These are phyloP conservation scores for Phylloporus sp. DNA, from an alignment of 768 basidiomycete species.

Conservation along the genomic window DNA sequence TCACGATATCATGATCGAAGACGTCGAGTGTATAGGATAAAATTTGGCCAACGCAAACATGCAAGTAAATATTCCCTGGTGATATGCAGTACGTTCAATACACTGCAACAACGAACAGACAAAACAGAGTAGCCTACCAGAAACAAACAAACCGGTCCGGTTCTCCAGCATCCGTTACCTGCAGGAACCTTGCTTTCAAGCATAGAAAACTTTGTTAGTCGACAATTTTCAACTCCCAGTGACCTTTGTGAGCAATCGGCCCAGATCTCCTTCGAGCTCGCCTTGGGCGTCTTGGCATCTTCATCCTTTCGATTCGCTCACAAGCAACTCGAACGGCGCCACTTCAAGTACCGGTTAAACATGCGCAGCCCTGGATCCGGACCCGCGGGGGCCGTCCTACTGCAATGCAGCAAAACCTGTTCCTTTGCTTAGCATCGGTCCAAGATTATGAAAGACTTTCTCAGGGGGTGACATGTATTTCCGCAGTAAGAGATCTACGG, in stretches of 20 bases:
- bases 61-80: not conserved
- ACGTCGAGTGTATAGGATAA: too few relatives aligned
- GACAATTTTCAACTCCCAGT: too few relatives aligned
- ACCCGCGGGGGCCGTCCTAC: constrained; percentile 39
- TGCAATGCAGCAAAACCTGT: constrained; percentile 9
- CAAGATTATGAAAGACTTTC: constrained; percentile 5
- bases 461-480: constrained; percentile 76
- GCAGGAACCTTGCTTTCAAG: too few relatives aligned
- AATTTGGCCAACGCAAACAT: not conserved
- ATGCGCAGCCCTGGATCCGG: constrained; percentile 69
- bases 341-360: constrained; percentile 86
- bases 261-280: constrained; percentile 78
- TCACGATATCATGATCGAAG: too few relatives aligned
- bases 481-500: constrained; percentile 78
- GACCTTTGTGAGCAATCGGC: too few relatives aligned
- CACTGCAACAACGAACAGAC: not conserved
- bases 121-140: not conserved
- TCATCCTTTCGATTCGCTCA: constrained; percentile 96
- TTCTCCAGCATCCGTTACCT: constrained; percentile 50
- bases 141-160: constrained; percentile 13
- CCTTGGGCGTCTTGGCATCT: constrained; percentile 81
- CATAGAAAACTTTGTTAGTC: too few relatives aligned
- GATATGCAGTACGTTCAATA: constrained; percentile 9
- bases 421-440: constrained; percentile 32
- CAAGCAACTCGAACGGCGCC: constrained; percentile 81